Conservation (phyloP, 2,329 filamentous ascomycete genomes). For the Plenodomus tracheiphilus region DNA sequence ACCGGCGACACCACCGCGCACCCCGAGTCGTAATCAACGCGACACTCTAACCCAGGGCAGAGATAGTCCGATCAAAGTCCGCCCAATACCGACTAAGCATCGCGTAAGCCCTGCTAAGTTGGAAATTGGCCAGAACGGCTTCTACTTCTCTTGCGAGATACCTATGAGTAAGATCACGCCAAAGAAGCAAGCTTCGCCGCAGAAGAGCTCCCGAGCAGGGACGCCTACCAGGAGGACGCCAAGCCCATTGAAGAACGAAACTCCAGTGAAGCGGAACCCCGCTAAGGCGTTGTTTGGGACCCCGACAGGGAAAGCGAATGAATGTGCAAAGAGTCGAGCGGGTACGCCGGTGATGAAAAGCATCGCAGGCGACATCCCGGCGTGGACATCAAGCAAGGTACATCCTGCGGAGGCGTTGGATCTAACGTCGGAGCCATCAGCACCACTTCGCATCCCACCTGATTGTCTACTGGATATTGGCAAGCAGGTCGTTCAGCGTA, state of each 20-base stretch:
- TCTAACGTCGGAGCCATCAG: neutral
- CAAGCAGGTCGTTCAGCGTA: neutral
- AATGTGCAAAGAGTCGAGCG: conserved; percentile 1
- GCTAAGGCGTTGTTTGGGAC: neutral
- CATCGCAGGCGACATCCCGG: conserved; percentile 1
- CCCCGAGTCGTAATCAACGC: conserved; percentile 11
- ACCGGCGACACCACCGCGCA: conserved; percentile 16
- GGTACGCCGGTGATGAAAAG: conserved; percentile 5
- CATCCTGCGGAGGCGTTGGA: neutral
- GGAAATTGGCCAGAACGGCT: conserved; percentile 22
- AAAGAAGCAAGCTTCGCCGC: conserved; percentile 7
- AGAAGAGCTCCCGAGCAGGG: conserved; percentile 1
- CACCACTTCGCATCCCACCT: neutral
- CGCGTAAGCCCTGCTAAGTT: conserved; percentile 7
- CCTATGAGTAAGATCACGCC: conserved; percentile 16
- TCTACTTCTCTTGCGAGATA: conserved; percentile 26
- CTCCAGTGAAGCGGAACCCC: conserved; percentile 1
- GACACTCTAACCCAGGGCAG: conserved; percentile 1
- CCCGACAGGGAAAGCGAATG: neutral
- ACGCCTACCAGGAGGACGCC: conserved; percentile 2
- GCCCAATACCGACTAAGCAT: conserved; percentile 1
- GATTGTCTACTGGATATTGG: neutral
- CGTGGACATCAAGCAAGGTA: neutral
- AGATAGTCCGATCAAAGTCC: conserved; percentile 5
- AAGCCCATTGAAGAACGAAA: conserved; percentile 5